Base-by-base conservation (phyloP, 768 basidiomycete genomes). In the Coprinellus micaceus region DNA sequence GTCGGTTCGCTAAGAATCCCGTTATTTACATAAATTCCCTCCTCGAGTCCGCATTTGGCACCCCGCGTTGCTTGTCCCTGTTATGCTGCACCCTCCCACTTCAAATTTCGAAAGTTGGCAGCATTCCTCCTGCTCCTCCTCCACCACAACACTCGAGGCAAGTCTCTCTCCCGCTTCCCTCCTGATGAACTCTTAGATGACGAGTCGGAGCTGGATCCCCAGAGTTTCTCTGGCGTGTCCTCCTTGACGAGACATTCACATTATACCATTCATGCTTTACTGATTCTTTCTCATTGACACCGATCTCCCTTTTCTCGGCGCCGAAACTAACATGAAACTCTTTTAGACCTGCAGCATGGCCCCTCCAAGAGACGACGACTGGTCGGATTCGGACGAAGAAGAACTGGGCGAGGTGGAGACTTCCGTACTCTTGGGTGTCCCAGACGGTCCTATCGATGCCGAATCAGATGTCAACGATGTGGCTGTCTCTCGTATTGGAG, bases 251-350 rank as follows among this genome's bases (percentile, higher is more conserved):
- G 64, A 74, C 76, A 58, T 70, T 72, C 67, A 54, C 44, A 71
- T 74, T 71, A 67, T 77, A 88, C 91, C 90, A 93, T 94, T 94
- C 91, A 94, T 93, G 91, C 90, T 77, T 86, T 77, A 75, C 91
- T 93, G 91, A 92, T 33, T 56, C 53, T 43, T 41, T 46, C 54
- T 60, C 62, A 53, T 55, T 47, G 48, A 52, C 41, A 21, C 56
- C 40, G 56, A 57, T 56, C 60, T 49, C 30, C 57, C 44, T 45
- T 59, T 58, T 64, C 49, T 54, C 54, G 62, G 54, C 39, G 53
- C 58, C 56, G 24, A 51, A 56, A 60, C 64, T 67, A 55, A 69
- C 62, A 57, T 44, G 43, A 52, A 43, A 28, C 43, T 58, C 39
- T 57, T 62, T 53, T 52, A 53, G 41, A 58, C 24, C 54, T 36